Base-by-base conservation (phyloP, 192 early-diverging fungal species). In the Kickxella alabastrina region DNA sequence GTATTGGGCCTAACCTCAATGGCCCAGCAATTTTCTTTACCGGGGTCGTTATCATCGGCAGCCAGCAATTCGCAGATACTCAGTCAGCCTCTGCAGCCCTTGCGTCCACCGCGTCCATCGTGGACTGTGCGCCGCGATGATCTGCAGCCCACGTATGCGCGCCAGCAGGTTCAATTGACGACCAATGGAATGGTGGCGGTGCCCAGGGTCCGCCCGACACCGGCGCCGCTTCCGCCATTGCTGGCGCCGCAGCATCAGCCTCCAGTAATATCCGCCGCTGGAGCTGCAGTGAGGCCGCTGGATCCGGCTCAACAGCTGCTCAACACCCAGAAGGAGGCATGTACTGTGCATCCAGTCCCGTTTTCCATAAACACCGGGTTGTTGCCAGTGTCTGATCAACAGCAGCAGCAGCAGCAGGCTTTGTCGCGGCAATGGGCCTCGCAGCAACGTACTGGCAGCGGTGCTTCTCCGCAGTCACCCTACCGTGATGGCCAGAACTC, bases 71-170 rank as follows among this genome's bases (percentile, higher is more conserved):
- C 59, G 12, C 65, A 75, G 50, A 63, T 75, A 6, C 60, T 68
- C 10, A 45, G 55, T 13, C 71, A 43, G 1, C 72, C 72, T 27
- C 39, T 68, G 23, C 64, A 68, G 56, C 72, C 72, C 0, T 42
- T 75, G 34, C 45, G 72, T 7, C 56, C 72, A 7, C 65, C 65
- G 13, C 52, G 64, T 15, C 72, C 72, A 12, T 68, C 72, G 21
- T 75, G 72, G 72, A 68, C 64, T 2, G 23, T 68, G 23, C 60
- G 72, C 6, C 60, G 65, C n/a, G 65, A 68, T 44, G 57, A 64
- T 18, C 65, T 65, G 10, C 65, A 66, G 43, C 59, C 71, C 4
- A 58, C 65, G 15, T 43, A 72, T 34, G 17, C 25, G 10, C 29
- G 46, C 13, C 56, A 37, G 40, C 61, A 59, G 14, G 55, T 66